phyloP scores from a whole-genome alignment of 768 basidiomycete species.

The Imleria badia region DNA sequence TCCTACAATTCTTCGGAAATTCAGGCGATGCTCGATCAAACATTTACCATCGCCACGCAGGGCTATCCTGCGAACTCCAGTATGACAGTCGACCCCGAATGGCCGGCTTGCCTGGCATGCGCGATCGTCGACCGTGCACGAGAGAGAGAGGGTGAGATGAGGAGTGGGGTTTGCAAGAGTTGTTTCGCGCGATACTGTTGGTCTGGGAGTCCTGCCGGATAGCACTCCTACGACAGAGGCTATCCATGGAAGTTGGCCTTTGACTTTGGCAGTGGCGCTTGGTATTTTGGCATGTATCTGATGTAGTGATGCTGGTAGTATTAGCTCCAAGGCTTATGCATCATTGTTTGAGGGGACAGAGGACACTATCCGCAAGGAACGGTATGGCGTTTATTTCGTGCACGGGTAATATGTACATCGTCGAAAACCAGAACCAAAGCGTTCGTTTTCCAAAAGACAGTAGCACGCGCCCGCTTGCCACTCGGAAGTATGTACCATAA shows the following conservation, averaged over 20 bases:
- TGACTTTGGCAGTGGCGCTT: constrained; percentile 3
- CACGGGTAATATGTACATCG: no score
- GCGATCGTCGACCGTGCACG: constrained; percentile 49
- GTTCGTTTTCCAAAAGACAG: no score
- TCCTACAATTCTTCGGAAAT: constrained; percentile 38
- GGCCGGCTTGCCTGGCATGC: constrained; percentile 51
- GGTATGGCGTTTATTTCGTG: no score
- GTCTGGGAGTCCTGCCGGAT: constrained; percentile 10
- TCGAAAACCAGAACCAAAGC: no score
- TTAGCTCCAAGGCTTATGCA: no score
- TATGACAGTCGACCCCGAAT: constrained; percentile 37
- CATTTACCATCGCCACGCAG: constrained; percentile 41
- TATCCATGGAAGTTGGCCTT: no score
- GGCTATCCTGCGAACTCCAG: constrained; percentile 33
- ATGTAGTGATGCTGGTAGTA: no score
- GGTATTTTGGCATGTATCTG: no score
- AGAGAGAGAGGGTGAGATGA: constrained; percentile 16
- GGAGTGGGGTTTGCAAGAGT: constrained; percentile 30
- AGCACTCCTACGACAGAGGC: not conserved
- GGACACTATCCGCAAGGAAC: no score
- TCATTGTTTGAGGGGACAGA: no score
- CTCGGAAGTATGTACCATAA: no score
- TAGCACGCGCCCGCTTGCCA: no score
- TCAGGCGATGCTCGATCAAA: constrained; percentile 46
- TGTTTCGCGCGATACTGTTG: constrained; percentile 35